phyloP scores from a whole-genome alignment of 169 alveolate genomes.

The Perkinsus olseni region DNA sequence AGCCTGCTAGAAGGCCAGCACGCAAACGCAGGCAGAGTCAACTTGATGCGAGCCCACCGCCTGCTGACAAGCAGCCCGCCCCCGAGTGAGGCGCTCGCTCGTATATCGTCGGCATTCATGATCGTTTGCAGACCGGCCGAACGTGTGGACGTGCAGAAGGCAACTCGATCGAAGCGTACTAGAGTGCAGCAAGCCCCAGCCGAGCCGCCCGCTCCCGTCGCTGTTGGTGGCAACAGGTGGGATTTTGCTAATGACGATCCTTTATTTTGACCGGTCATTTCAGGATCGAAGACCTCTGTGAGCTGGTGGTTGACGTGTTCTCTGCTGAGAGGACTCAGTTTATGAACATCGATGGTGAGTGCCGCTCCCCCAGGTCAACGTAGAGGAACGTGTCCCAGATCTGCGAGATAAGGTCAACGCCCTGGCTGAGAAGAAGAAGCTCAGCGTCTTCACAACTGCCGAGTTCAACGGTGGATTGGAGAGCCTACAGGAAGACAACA shows the following conservation, averaged over 20 bases:
- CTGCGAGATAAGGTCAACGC: background rate
- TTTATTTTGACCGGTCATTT: background rate
- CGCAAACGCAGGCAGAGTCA: conserved; percentile 1
- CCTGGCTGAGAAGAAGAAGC: background rate
- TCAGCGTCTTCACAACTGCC: background rate
- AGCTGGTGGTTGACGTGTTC: background rate
- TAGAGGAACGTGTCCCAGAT: background rate
- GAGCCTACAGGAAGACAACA: background rate
- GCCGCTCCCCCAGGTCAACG: background rate
- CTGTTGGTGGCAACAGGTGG: background rate
- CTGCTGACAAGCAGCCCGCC: background rate
- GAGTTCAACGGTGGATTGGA: background rate
- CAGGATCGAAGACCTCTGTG: background rate
- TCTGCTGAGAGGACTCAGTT: background rate
- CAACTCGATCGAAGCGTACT: background rate
- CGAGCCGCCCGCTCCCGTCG: background rate
- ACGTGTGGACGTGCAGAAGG: background rate
- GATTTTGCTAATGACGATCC: background rate
- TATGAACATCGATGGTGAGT: background rate
- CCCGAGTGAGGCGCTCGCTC: background rate
- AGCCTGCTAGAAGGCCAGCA: background rate
- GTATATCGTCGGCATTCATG: background rate
- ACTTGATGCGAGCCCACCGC: background rate
- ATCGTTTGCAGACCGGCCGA: background rate
- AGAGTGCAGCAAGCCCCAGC: background rate